These are phyloP conservation scores for Colletotrichum spinosum DNA, from an alignment of 2,329 filamentous ascomycete genomes.

Conservation along the genomic window DNA sequence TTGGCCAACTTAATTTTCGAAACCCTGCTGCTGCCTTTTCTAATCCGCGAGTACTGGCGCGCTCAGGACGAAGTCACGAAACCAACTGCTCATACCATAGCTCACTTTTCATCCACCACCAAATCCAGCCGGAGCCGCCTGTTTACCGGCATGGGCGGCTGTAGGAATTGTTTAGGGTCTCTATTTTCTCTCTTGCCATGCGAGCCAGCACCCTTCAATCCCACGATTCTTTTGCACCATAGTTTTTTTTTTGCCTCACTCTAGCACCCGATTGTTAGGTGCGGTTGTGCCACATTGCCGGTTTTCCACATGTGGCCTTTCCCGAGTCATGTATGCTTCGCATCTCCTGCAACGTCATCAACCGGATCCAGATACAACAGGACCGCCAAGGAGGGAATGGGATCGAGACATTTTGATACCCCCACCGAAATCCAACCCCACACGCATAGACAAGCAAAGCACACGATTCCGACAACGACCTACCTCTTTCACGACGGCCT, in stretches of 20 bases:
- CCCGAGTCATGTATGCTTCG: constrained; percentile 39
- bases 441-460: constrained; percentile 34
- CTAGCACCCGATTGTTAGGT: constrained; percentile 34
- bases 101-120: constrained; percentile 35
- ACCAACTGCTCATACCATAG: constrained; percentile 38
- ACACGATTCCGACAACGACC: constrained; percentile 35
- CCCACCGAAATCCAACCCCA: constrained; percentile 37
- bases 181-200: constrained; percentile 27
- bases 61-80: constrained; percentile 39
- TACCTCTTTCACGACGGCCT: constrained; percentile 22
- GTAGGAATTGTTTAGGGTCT: constrained; percentile 33
- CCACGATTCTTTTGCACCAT: constrained; percentile 36
- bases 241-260: constrained; percentile 26
- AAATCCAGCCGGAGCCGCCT: constrained; percentile 34
- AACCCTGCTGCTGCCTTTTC: constrained; percentile 34
- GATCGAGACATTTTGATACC: constrained; percentile 39
- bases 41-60: constrained; percentile 39
- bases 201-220: constrained; percentile 24
- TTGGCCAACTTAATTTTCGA: constrained; percentile 39
- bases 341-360: constrained; percentile 35
- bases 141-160: constrained; percentile 30
- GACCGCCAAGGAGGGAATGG: constrained; percentile 36
- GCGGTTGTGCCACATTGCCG: constrained; percentile 37
- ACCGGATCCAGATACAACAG: constrained; percentile 33
- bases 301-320: constrained; percentile 38